These are phyloP conservation scores for Angomonas desouzai DNA, from an alignment of 208 protist genomes.

Conservation along the genomic window DNA sequence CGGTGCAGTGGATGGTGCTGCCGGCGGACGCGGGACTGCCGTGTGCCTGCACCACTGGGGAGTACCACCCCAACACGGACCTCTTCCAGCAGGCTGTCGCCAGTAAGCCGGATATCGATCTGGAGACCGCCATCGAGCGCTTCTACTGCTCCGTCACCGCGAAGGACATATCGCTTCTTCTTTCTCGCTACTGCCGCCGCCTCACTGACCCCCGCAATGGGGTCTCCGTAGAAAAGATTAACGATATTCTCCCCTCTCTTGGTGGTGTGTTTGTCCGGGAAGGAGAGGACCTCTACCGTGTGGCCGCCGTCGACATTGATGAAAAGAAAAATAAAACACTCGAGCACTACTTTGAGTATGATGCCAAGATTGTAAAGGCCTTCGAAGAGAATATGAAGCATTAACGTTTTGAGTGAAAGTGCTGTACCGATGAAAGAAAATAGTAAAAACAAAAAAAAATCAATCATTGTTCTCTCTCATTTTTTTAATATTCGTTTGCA, in stretches of 20 bases:
- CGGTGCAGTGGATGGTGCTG: not conserved
- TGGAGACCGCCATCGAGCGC: slow-evolving; percentile 2
- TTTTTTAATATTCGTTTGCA: no score
- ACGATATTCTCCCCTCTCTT: not conserved
- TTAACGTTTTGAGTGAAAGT: not conserved
- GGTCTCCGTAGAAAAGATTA: not conserved
- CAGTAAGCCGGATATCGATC: not conserved
- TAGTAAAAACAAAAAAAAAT: not conserved
- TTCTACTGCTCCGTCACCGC: slow-evolving; percentile 9
- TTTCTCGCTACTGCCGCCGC: not conserved
- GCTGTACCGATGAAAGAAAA: no score
- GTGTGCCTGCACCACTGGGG: not conserved
- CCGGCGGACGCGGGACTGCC: not conserved
- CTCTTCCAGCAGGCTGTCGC: not conserved
- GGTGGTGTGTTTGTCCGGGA: slow-evolving; percentile 2
- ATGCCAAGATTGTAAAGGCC: slow-evolving; percentile 4
- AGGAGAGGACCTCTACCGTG: slow-evolving; percentile 5
- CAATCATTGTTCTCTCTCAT: no score
- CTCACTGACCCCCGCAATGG: not conserved
- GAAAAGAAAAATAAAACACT: slow-evolving; percentile 8
- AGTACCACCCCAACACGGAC: not conserved
- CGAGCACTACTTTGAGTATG: slow-evolving; percentile 7
- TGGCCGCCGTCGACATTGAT: slow-evolving; percentile 2
- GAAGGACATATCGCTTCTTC: slow-evolving; percentile 5
- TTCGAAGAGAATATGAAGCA: not conserved